Evolutionary conservation across 257 asterid species (phyloP), one percentile per base, ranked within the genome.

Genomic region (Cynanchum wilfordii): DNA sequence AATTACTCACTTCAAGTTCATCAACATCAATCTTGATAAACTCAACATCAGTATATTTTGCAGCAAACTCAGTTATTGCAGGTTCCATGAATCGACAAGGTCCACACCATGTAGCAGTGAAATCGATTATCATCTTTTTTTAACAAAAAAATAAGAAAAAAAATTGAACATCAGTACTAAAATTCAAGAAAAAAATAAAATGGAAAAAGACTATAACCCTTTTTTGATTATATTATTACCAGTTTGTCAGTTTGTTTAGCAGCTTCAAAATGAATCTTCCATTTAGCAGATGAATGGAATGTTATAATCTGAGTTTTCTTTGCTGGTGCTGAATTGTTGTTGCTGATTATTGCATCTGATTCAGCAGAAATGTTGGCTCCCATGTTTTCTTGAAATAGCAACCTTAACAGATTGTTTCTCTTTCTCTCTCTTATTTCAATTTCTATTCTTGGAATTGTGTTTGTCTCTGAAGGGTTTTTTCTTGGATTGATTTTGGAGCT

Each of bases 191-290:
- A 50, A 1, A 19, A 1, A 49, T 7, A 15, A 36, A 36, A 42
- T 2, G 38, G 7, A 42, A 42, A 8, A 7, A 42, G 1, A 8
- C 10, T 1, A 1, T 8, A 42, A 42, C 45, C 49, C 19, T 13
- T 33, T 2, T 9, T 25, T 30, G 38, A 3, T 33, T 33, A 33
- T 33, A 33, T 2, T 5, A 13, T 73, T 49, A 87, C 88, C 83
- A 87, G 71, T 71, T 80, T 85, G 47, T 73, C 56, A 55, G 82
- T 62, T 58, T 64, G 69, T 66, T 80, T 87, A 5, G 83, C 84
- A 50, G 85, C 80, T 69, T 82, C 84, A 73, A 85, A 83, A 82
- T 87, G 84, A 76, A 67, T 70, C 77, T 73, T 85, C 92, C 90
- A 87, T 69, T 82, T 82, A 3, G 84, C 56, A 69, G 88, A 79